Evolutionary conservation across 2,329 filamentous ascomycete species (phyloP), one percentile per base, ranked within the genome.

Genomic region (Drechslerella coelobrocha): DNA sequence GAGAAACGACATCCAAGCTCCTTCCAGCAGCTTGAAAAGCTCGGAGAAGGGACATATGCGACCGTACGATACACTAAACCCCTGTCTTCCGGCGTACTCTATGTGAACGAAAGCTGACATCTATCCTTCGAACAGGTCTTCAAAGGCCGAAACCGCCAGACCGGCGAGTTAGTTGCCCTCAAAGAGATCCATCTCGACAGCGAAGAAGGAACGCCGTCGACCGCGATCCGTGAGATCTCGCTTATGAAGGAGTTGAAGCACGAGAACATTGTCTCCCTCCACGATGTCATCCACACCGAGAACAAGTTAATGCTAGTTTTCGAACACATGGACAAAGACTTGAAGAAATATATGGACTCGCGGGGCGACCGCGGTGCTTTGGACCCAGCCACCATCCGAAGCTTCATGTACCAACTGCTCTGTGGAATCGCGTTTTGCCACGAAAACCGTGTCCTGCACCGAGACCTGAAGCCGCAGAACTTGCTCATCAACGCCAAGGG

Each of bases 281-380:
- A 97, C 84, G 94, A 99, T 83, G 94, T 99, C 62, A 97, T 99
- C 77, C 94, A 99, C 80, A 99, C 94, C 66, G 94, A 99, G 83
- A 99, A 97, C 82, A 99, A 99, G 80, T 87, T 99, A 65, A 99
- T 99, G 94, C 88, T 99, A 41, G 94, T 99, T 8, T 99, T 99
- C 76, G 94, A 99, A 80, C 96, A 88, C 80, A 97, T 99, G 93
- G 94, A 99, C 80, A 92, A 92, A 78, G 94, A 99, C 78, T 82
- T 99, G 9, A 99, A 99, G 83, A 91, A 95, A 78, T 97, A 97
- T 81, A 99, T 99, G 94, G 94, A 99, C 79, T 90, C 88, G 5
- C 85, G 92, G 66, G 92, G 92, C 76, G 91, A 97, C 76, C 86
- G 92, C 56, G 93, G 94, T 72, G 91, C 92, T 52, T 84, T 99